Percentiles rank a stretch among this genome's conserved stretches.
Evolutionary conservation across 2,329 filamentous ascomycete species (phyloP).

Genomic region (Colletotrichum costaricense): DNA sequence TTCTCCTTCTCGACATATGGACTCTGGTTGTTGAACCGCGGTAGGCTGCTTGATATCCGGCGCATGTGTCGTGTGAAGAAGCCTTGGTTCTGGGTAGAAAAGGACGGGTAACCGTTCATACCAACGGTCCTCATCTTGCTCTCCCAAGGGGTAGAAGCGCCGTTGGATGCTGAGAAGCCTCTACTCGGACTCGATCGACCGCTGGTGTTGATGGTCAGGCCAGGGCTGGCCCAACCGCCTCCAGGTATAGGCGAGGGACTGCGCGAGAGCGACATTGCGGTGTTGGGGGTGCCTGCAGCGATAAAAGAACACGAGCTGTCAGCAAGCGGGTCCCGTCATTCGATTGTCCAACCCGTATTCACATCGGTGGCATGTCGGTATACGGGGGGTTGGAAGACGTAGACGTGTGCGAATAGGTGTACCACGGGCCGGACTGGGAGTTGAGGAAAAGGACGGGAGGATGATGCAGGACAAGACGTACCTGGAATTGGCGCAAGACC

Average conservation of each 20-base stretch:
- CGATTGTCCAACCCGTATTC: constrained; percentile 23
- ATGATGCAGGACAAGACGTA: constrained; percentile 50
- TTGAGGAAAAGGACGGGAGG: constrained; percentile 21
- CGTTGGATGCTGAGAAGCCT: constrained; percentile 61
- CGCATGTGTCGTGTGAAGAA: constrained; percentile 90
- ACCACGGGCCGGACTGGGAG: constrained; percentile 18
- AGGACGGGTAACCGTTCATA: constrained; percentile 80
- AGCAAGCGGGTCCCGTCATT: constrained; percentile 34
- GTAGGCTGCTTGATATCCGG: constrained; percentile 81
- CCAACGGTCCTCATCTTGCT: constrained; percentile 81
- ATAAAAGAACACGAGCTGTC: constrained; percentile 35
- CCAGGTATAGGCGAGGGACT: constrained; percentile 87
- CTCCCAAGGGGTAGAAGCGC: constrained; percentile 79
- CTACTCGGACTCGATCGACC: constrained; percentile 75
- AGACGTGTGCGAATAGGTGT: constrained; percentile 1
- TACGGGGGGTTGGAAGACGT: constrained; percentile 18
- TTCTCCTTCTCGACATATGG: constrained; percentile 84
- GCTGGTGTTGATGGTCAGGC: constrained; percentile 76
- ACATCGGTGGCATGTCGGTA: constrained; percentile 20
- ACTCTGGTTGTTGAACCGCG: constrained; percentile 71
- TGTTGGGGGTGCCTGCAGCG: constrained; percentile 63
- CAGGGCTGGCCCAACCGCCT: constrained; percentile 90
- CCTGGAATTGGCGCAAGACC: constrained; percentile 67
- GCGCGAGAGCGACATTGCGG: constrained; percentile 84
- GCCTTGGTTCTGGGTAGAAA: constrained; percentile 83